phyloP scores from a whole-genome alignment of 306 rosid species.

The Rubus parviflorus region DNA sequence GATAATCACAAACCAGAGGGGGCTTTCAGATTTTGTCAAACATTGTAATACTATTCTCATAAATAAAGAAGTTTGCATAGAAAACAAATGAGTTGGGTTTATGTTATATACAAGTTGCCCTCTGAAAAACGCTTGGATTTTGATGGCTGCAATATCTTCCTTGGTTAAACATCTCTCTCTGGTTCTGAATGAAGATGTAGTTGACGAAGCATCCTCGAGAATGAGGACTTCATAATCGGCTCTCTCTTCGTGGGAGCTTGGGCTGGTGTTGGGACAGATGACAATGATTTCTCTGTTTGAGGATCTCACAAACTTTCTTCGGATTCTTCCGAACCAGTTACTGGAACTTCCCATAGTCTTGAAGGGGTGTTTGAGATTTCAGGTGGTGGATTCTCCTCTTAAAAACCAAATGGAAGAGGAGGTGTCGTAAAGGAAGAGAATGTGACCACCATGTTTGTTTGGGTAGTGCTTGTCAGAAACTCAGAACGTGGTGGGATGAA shows the following conservation, averaged over 20 bases:
- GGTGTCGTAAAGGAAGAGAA: slow-evolving; percentile 52
- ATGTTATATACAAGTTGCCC: slow-evolving; percentile 68
- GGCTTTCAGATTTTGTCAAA: not conserved
- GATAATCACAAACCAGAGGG: not conserved
- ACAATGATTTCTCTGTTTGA: slow-evolving; percentile 35
- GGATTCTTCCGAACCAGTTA: slow-evolving; percentile 51
- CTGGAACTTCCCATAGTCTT: slow-evolving; percentile 40
- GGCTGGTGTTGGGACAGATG: slow-evolving; percentile 30
- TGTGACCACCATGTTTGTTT: slow-evolving; percentile 51
- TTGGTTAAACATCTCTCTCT: not conserved
- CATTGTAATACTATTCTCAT: not conserved
- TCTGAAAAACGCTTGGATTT: slow-evolving; percentile 79
- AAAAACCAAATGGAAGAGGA: slow-evolving; percentile 10
- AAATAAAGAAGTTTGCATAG: not conserved
- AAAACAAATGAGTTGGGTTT: not conserved
- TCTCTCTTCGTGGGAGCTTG: slow-evolving; percentile 21
- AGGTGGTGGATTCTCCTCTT: slow-evolving; percentile 3
- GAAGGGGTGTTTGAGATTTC: slow-evolving; percentile 5
- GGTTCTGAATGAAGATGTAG: not conserved
- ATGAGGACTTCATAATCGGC: slow-evolving; percentile 16
- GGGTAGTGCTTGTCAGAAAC: slow-evolving; percentile 23
- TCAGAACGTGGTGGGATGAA: slow-evolving; percentile 40
- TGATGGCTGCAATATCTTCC: slow-evolving; percentile 60
- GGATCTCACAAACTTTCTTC: slow-evolving; percentile 41
- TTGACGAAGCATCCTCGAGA: slow-evolving; percentile 12